A percentile compares a stretch with the other conserved stretches of the same genome.
Conservation (phyloP, 2,329 filamentous ascomycete species). For the Penicillium sp. region DNA sequence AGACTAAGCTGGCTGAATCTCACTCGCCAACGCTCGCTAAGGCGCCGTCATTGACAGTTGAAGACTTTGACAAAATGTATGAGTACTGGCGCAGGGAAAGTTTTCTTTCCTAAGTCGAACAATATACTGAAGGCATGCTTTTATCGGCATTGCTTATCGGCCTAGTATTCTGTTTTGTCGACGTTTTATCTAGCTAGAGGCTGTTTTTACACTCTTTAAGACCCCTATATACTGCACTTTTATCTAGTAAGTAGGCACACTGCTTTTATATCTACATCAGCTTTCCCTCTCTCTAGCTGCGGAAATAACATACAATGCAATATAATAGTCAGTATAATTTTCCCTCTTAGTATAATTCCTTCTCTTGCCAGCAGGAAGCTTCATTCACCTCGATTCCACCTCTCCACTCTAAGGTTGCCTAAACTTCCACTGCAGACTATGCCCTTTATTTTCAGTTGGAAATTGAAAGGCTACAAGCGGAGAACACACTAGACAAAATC, state of each 20-base stretch:
- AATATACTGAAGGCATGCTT: background rate
- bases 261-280: background rate
- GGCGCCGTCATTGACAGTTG: background rate
- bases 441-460: too few relatives aligned
- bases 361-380: too few relatives aligned
- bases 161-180: background rate
- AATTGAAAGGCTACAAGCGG: too few relatives aligned
- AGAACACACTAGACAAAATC: too few relatives aligned
- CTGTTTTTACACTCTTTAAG: background rate
- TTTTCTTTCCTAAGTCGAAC: background rate
- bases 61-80: background rate
- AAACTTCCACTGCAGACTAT: too few relatives aligned
- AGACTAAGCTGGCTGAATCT: background rate
- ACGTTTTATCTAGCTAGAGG: background rate
- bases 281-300: background rate
- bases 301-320: background rate
- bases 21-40: background rate
- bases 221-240: background rate
- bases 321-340: background rate
- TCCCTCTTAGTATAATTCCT: background rate
- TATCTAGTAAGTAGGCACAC: background rate
- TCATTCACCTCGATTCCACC: too few relatives aligned
- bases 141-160: background rate
- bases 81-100: background rate
- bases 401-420: too few relatives aligned